Base-by-base conservation (phyloP, 2,329 filamentous ascomycete species). In the Hymenoscyphus infarciens region DNA sequence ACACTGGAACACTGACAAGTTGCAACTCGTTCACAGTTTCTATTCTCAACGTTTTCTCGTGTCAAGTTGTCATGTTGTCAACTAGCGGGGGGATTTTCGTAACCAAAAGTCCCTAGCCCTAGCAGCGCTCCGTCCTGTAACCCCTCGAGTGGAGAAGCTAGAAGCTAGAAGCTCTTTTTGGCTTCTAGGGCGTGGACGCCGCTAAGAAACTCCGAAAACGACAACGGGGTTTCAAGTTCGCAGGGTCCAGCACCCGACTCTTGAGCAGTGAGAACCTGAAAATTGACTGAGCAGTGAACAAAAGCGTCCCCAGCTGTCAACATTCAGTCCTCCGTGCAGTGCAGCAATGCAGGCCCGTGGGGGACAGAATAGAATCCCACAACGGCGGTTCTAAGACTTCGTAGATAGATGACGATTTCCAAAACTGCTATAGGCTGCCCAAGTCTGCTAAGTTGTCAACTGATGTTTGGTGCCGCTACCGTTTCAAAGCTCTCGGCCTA, bases 81-180 rank as follows among this genome's bases (percentile, higher is more conserved):
- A 49, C 42, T 22, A 49, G 42, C 42, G 42, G 42, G 42, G 42
- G 10, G 42, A 25, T 49, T 49, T 49, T 49, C 42, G 42, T 22
- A 49, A 49, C n/a, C 19, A n/a, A 49, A n/a, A 49, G 33, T 35
- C 42, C 42, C 42, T 22, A 49, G 6, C 7, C 19, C n/a, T 49
- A 22, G n/a, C 7, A 49, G n/a, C 19, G 42, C 42, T 49, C 42
- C 42, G n/a, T 27, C 2, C 25, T 27, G 25, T 49, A 22, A 49
- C 42, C 42, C 19, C 42, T 49, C 42, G 16, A 49, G 42, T 49
- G 42, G 42, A 49, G 42, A 49, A 49, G 42, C 42, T 49, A 49
- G 42, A 49, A 49, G 42, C 42, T 49, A 49, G 42, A 49, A 49
- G 42, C 42, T 49, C 42, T 49, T 22, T 49, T 49, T 22, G 25